Evolutionary conservation across 805 yeast genomes (phyloP), one percentile per base, ranked within the genome.

Genomic region (Cyberlindnera nakhonratchasimensis): DNA sequence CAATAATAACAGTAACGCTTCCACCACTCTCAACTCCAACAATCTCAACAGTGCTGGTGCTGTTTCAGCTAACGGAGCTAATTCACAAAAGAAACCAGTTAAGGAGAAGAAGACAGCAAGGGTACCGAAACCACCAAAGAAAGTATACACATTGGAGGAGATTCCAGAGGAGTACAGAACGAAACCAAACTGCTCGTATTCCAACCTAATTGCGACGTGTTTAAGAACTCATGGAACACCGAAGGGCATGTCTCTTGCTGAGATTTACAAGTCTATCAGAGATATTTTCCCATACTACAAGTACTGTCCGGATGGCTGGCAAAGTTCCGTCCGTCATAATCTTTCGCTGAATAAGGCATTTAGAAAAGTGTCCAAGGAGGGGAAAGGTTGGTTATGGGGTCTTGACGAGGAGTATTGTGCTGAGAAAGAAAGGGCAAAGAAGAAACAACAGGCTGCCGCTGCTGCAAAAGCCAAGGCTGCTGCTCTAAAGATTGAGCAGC

Each of bases 301-400:
- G 54, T 91, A 87, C 64, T 90, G 97, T 55, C 91, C 95, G 0
- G 96, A 89, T 62, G 98, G 98, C 3, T 93, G 99, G 99, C 99
- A 93, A 66, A 83, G 86, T 57, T 80, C 95, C 0, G 95, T 93
- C 16, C 76, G 95, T 39, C 99, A 93, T 65, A 90, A 89, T 55
- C 70, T 93, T 29, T 83, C 91, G 18, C 71, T 88, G 51, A 89
- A 89, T 64, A 88, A 87, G 64, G 81, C 91, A 6, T 93, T 91
- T 67, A 72, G 78, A 40, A 85, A 85, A 57, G 82, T 85, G 13
- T 79, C 88, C 29, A 82, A 84, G 46, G 93, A 86, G 53, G 93
- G 95, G n/a, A 85, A 85, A 61, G 96, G 96, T 43, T 90, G 96
- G 95, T 66, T 86, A 23, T 91, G 96, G 95, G 91, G 91, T 4